Base-by-base conservation (phyloP, 192 early-diverging fungal species). In the Backusella morwellensis region DNA sequence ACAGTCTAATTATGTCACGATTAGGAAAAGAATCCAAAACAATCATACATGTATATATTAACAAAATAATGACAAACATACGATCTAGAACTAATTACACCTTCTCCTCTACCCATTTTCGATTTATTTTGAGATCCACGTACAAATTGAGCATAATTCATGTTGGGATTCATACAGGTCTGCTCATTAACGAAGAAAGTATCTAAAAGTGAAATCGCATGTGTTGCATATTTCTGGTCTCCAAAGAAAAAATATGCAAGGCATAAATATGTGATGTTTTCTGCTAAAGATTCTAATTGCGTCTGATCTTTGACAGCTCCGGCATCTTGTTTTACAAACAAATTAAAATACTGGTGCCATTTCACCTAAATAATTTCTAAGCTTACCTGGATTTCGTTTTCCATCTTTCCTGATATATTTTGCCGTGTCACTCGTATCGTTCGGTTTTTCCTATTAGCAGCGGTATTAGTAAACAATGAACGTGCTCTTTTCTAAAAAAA, bases 151-250 rank as follows among this genome's bases (percentile, higher is more conserved):
- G 74, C 81, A 73, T 78, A 82, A 52, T 78, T 82, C 26, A 82
- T 70, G 56, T 82, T 75, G 6, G 81, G 81, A 68, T 82, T 82
- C 81, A 82, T 82, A n/a, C 59, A 26, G 12, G 81, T 79, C 7
- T 32, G n/a, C 9, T 63, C 47, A 59, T 79, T 74, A 29, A 82
- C 19, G 38, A 82, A 82, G 35, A 78, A 82, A n/a, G 50, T 63
- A 21, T 56, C 32, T 19, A 78, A 32, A 19, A 82, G 56, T 6
- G 66, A 19, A 1, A 67, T 67, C 0, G 81, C 77, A 63, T 76
- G 81, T 12, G 72, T 32, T 17, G 77, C 81, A 38, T 82, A 82
- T 23, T 47, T 59, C 12, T 70, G 21, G 41, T 78, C 74, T 2
- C 56, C 44, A 54, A 82, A 76, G 14, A 79, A 66, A 36, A 42